Base-by-base conservation (phyloP, 169 alveolate species). In the Pseudocohnilembus persalinus region DNA sequence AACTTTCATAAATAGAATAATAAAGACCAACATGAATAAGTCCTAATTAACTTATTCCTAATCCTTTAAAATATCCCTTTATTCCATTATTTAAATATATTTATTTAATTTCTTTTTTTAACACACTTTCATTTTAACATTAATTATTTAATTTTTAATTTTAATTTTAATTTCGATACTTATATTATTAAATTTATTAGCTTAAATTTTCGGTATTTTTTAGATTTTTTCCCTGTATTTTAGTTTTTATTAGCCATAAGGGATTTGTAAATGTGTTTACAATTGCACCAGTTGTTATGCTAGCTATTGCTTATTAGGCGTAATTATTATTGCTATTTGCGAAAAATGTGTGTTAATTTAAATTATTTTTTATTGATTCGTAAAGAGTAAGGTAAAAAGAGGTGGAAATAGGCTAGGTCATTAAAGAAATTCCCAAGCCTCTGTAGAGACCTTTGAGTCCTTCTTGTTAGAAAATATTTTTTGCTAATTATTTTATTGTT, bases 171-270 rank as follows among this genome's bases (percentile, higher is more conserved):
- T n/a, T n/a, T n/a, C n/a, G n/a, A n/a, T n/a, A n/a, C n/a, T n/a
- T n/a, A n/a, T n/a, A n/a, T n/a, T n/a, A n/a, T n/a, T n/a, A n/a
- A n/a, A n/a, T n/a, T n/a, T n/a, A n/a, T n/a, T 89, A 77, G 68
- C 68, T 20, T 49, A 20, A 73, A 76, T 30, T 79, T 75, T 4
- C 81, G 27, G 1, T 86, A 79, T 29, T 82, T 34, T 26, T 28
- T 77, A 11, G 68, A 29, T 68, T 63, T 0, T 76, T 30, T 24
- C 86, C 88, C 74, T 83, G 83, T 83, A 90, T 87, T 75, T 91
- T 74, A 0, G 90, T 83, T 30, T 90, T 49, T 0, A 90, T 76
- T 65, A 90, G 74, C 94, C 94, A 90, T n/a, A 90, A 77, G 32
- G 94, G 94, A 68, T 90, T 90, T 0, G 92, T 86, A 20, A 79